phyloP scores from a whole-genome alignment of 345 rosid genomes.

The Euphorbia tirucalli region DNA sequence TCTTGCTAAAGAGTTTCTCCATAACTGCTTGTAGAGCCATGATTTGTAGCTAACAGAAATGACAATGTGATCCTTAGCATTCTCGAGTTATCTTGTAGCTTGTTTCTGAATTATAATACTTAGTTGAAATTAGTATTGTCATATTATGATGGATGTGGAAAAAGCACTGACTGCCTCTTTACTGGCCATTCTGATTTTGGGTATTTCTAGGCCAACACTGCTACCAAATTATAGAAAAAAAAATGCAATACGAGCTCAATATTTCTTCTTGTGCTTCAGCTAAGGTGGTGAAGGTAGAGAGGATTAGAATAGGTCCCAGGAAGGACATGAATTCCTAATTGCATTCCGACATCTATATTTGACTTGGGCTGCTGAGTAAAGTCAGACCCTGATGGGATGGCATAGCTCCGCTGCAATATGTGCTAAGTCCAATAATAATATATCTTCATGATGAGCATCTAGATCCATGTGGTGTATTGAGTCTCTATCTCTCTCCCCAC shows the following conservation, averaged over 20 bases:
- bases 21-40: background rate
- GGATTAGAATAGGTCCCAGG: background rate
- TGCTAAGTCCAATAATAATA: too few relatives aligned
- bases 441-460: too few relatives aligned
- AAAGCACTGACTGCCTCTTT: background rate
- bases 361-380: background rate
- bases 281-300: background rate
- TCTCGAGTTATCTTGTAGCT: background rate
- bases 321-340: background rate
- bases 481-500: too few relatives aligned
- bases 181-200: too few relatives aligned
- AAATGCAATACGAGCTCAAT: background rate
- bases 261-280: background rate
- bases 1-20: constrained; percentile 1
- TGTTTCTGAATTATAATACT: background rate
- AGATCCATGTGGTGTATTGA: too few relatives aligned
- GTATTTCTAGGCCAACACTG: background rate
- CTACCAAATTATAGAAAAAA: background rate
- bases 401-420: too few relatives aligned
- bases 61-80: background rate
- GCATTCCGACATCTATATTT: background rate
- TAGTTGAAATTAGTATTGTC: background rate
- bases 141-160: background rate
- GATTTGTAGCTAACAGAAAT: background rate
- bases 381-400: too few relatives aligned